Percentiles rank a stretch among this genome's conserved stretches.
Conservation (phyloP, 2,329 filamentous ascomycete genomes). For the Aspergillus arachidicola region DNA sequence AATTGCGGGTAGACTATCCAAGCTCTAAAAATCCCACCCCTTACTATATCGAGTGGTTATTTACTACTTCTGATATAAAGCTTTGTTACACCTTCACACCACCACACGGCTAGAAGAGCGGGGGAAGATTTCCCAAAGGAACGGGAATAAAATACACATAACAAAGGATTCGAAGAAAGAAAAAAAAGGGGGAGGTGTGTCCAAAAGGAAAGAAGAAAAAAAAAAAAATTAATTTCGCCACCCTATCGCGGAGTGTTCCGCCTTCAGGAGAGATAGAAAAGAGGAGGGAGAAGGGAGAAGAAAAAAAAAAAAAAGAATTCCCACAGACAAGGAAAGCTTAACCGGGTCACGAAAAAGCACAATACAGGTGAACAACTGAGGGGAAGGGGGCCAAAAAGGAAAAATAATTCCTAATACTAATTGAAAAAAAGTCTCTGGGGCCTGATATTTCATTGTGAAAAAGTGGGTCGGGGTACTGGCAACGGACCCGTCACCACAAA, state of each 20-base stretch:
- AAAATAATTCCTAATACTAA: conserved; percentile 7
- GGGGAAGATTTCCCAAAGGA: conserved; percentile 2
- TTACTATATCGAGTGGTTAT: conserved; percentile 22
- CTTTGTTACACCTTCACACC: conserved; percentile 10
- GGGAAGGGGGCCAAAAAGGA: conserved; percentile 21
- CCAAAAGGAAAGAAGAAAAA: conserved; percentile 4
- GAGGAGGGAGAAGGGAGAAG: not conserved
- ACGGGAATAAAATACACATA: conserved; percentile 10
- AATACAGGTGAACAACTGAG: conserved; percentile 17
- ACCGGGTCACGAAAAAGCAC: conserved; percentile 19
- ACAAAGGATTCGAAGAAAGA: conserved; percentile 13
- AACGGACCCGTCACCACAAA: conserved; percentile 29
- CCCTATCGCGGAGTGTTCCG: conserved; percentile 23
- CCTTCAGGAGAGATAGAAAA: conserved; percentile 10
- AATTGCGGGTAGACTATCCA: conserved; percentile 40
- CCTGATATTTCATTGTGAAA: conserved; percentile 19
- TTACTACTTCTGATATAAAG: conserved; percentile 21
- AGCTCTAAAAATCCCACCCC: conserved; percentile 22
- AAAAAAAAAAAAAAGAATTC: conserved; percentile 7
- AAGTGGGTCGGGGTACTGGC: conserved; percentile 23
- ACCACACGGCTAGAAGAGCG: conserved; percentile 17
- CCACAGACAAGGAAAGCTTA: conserved; percentile 29
- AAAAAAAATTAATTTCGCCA: conserved; percentile 23
- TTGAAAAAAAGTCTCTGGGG: conserved; percentile 8
- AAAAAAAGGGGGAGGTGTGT: conserved; percentile 11